Evolutionary conservation across 306 rosid genomes (phyloP), one percentile per base, ranked within the genome.

Genomic region (Abrus pulchellus): DNA sequence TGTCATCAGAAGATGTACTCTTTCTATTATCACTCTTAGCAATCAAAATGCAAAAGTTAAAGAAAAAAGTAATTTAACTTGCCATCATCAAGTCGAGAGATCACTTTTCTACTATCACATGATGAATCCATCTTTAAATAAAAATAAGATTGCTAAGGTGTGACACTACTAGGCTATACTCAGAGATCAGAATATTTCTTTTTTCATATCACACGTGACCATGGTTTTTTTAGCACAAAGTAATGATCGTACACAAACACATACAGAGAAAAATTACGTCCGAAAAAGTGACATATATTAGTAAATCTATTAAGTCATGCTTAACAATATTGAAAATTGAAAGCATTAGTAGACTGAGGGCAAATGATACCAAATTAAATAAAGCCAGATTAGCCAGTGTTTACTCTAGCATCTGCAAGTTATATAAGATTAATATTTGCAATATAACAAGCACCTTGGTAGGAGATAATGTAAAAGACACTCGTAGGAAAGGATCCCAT

Each of bases 401-500:
- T 60, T 60, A 60, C 41, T 60, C 9, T 61, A 61, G 40, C 10
- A 44, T 44, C n/a, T 8, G 9, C 4, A 6, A 32, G 40, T n/a
- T 11, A 62, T 14, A 2, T 2, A 14, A 62, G 68, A 33, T 62
- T 44, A 14, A 68, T 13, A 61, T 30, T 20, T n/a, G 38, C 53
- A 73, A 30, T 33, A 56, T 34, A 45, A 72, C 11, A 64, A 8
- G n/a, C 54, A 84, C 90, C 88, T 79, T 38, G 6, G 27, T 45
- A 5, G 86, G 69, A 84, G 96, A 75, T 72, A 88, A 72, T 11
- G 83, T 83, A 27, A 91, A 56, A 5, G 83, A 68, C 57, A 91
- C 83, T 60, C 87, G 84, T 27, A 91, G 83, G 75, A 44, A 81
- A 53, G 94, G 93, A 83, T 91, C 93, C 76, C 78, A 75, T 29